Percentiles rank a stretch among this genome's conserved stretches.
These are phyloP conservation scores for Zanthoxylum bungeanum DNA, from an alignment of 345 rosid species.

Conservation along the genomic window DNA sequence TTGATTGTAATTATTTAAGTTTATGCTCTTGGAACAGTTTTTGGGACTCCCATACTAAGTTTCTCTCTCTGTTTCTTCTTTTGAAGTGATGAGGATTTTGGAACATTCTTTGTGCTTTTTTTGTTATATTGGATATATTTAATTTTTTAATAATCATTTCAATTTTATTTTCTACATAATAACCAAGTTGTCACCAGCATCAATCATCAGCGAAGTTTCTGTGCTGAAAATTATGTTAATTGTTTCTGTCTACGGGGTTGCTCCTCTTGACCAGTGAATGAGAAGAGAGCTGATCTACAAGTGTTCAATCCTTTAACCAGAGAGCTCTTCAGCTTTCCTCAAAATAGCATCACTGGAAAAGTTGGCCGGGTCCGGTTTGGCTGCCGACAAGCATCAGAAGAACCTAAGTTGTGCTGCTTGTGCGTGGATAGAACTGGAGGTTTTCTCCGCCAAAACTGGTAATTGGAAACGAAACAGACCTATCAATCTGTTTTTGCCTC, in stretches of 20 bases:
- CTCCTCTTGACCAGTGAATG: constrained; percentile 8
- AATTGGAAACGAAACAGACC: constrained; percentile 9
- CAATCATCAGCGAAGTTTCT: constrained; percentile 11
- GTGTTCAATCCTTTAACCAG: background rate
- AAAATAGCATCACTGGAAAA: background rate
- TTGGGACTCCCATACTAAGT: too few relatives aligned
- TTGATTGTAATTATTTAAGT: too few relatives aligned
- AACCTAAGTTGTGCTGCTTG: constrained; percentile 18
- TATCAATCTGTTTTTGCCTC: background rate
- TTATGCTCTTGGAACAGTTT: too few relatives aligned
- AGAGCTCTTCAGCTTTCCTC: constrained; percentile 7
- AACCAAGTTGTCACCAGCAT: background rate
- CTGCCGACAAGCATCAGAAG: constrained; percentile 1
- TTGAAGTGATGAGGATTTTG: too few relatives aligned
- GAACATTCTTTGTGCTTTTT: too few relatives aligned
- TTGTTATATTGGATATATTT: too few relatives aligned
- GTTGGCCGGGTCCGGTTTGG: constrained; percentile 18
- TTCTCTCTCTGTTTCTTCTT: too few relatives aligned
- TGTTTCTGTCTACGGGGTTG: constrained; percentile 4
- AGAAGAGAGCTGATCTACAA: constrained; percentile 3
- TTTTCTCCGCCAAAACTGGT: constrained; percentile 18
- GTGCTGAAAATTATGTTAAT: background rate
- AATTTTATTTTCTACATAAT: constrained; percentile 9
- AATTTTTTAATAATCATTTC: too few relatives aligned
- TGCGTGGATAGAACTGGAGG: constrained; percentile 7